A percentile compares a stretch with the other conserved stretches of the same genome.
Evolutionary conservation across 2,329 filamentous ascomycete species (phyloP).

Genomic region (Penicillium brevicompactum): DNA sequence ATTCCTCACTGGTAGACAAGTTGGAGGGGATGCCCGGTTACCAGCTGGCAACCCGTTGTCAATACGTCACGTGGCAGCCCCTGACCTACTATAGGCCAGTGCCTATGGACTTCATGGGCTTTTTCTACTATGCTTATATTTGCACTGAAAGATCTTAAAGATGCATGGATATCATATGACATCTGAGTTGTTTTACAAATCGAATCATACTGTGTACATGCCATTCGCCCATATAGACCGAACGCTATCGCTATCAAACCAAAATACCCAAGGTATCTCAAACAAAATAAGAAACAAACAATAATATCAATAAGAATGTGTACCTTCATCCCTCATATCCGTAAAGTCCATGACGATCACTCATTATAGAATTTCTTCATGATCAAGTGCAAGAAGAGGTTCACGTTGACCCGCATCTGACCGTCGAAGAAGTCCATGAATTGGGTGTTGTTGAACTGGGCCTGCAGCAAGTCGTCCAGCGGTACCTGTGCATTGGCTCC

Average conservation of each 20-base stretch:
- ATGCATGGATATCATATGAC: not conserved
- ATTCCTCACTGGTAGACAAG: slow-evolving; percentile 16
- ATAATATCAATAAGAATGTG: slow-evolving; percentile 24
- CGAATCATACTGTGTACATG: slow-evolving; percentile 27
- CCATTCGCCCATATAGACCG: slow-evolving; percentile 19
- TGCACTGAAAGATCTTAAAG: not conserved
- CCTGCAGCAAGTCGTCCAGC: slow-evolving; percentile 90
- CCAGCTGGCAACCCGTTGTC: slow-evolving; percentile 30
- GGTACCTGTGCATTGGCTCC: slow-evolving; percentile 86
- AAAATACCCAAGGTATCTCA: slow-evolving; percentile 30
- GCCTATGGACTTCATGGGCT: not conserved
- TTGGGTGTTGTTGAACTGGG: slow-evolving; percentile 95
- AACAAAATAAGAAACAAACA: slow-evolving; percentile 17
- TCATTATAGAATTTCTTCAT: slow-evolving; percentile 96
- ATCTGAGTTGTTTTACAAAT: slow-evolving; percentile 2
- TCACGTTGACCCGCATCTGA: slow-evolving; percentile 88
- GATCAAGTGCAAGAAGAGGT: slow-evolving; percentile 90
- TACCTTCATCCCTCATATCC: slow-evolving; percentile 25
- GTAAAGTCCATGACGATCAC: slow-evolving; percentile 28
- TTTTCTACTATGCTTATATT: no score
- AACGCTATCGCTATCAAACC: slow-evolving; percentile 26
- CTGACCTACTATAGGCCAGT: slow-evolving; percentile 17
- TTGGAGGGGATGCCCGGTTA: slow-evolving; percentile 21
- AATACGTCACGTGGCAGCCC: slow-evolving; percentile 37
- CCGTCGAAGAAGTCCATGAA: slow-evolving; percentile 94